phyloP scores from a whole-genome alignment of 352 stramenopile genomes.

The Phytophthora sp. region DNA sequence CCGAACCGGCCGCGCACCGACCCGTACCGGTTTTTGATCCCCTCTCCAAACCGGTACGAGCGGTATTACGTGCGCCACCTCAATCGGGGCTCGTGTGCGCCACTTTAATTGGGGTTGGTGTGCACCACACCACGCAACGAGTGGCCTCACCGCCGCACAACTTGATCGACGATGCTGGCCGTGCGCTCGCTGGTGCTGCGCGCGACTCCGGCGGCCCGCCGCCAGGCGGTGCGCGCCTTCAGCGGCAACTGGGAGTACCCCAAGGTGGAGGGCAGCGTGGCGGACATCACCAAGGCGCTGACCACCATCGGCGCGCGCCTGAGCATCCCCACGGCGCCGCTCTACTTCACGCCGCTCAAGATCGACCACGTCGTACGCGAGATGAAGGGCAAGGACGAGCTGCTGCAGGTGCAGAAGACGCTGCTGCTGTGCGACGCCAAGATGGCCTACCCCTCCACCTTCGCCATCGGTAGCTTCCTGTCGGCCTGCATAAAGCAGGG shows the following conservation, averaged over 20 bases:
- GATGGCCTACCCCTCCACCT: conserved; percentile 71
- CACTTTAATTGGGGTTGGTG: no score
- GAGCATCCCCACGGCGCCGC: conserved; percentile 77
- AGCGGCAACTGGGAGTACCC: conserved; percentile 87
- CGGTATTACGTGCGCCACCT: no score
- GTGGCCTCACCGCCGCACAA: no score
- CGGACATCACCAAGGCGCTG: conserved; percentile 72
- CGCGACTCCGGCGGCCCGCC: conserved; percentile 1
- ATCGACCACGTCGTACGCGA: conserved; percentile 84
- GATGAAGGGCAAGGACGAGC: conserved; percentile 78
- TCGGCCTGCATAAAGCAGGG: conserved; percentile 66
- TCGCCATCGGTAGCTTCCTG: conserved; percentile 72
- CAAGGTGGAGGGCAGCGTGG: conserved; percentile 75
- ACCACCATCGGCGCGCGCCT: conserved; percentile 75
- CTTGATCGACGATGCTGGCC: conserved; percentile 37
- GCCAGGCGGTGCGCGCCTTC: conserved; percentile 52
- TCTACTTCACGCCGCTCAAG: conserved; percentile 86
- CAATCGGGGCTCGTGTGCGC: no score
- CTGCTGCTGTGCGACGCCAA: conserved; percentile 83
- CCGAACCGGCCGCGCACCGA: not conserved
- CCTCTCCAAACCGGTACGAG: not conserved
- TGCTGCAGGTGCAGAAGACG: conserved; percentile 70
- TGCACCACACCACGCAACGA: not conserved
- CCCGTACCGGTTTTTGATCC: not conserved
- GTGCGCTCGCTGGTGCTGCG: conserved; percentile 28